These are phyloP conservation scores for Aspergillus conjunctus DNA, from an alignment of 495 filamentous ascomycete species.

Conservation along the genomic window DNA sequence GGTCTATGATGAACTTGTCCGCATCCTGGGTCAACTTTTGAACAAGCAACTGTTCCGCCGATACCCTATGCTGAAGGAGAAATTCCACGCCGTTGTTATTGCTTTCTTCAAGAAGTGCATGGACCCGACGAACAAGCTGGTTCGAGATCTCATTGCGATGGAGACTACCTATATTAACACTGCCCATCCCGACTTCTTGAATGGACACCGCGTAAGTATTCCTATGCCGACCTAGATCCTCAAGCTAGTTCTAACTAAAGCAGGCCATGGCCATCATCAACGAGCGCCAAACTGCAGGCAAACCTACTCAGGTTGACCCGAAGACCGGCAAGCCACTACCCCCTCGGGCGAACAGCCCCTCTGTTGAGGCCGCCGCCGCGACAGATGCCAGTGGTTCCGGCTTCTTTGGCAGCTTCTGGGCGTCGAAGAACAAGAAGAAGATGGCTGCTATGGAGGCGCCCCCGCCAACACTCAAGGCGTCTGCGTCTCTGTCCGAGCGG, in stretches of 20 bases:
- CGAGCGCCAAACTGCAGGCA: constrained; percentile 75
- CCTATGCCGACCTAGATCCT: background rate
- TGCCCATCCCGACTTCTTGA: constrained; percentile 96
- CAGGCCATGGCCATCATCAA: constrained; percentile 97
- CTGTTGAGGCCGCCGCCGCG: constrained; percentile 54
- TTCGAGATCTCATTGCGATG: constrained; percentile 90
- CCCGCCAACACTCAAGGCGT: constrained; percentile 89
- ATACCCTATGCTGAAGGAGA: constrained; percentile 93
- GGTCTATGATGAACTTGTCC: constrained; percentile 96
- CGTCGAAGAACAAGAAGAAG: constrained; percentile 99
- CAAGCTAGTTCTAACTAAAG: constrained; percentile 17
- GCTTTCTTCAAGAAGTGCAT: constrained; percentile 96
- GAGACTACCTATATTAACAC: constrained; percentile 98
- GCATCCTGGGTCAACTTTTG: constrained; percentile 88
- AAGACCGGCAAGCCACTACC: constrained; percentile 97
- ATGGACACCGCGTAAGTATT: constrained; percentile 75
- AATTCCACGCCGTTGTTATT: constrained; percentile 93
- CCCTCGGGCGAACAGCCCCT: constrained; percentile 68
- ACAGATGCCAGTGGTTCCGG: constrained; percentile 64
- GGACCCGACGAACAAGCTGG: constrained; percentile 97
- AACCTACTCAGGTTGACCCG: constrained; percentile 95
- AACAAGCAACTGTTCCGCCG: constrained; percentile 87
- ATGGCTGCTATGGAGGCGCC: constrained; percentile 98
- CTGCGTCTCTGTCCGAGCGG: constrained; percentile 86
- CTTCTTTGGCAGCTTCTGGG: constrained; percentile 98